Evolutionary conservation across 345 rosid genomes (phyloP), one percentile per base, ranked within the genome.

Genomic region (Alliaria petiolata): DNA sequence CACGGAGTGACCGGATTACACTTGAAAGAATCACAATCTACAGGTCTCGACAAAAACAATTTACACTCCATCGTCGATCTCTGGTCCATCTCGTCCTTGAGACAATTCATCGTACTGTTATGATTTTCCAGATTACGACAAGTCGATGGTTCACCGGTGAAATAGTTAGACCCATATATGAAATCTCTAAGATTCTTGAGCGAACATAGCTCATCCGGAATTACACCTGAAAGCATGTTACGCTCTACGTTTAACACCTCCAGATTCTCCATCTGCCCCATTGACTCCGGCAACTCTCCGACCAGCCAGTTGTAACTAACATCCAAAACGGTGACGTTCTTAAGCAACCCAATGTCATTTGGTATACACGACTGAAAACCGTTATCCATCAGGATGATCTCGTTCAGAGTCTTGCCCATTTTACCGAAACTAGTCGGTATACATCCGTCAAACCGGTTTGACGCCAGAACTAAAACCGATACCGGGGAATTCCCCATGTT

Each of bases 401-500:
- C 96, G 12, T 85, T 81, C 6, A 93, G 50, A 4, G 96, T 90
- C 33, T 65, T 77, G 0, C 86, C 86, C 97, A 93, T 93, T 51
- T 86, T 88, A 0, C 76, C 77, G 0, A 93, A 57, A 77, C 90
- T 88, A 17, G 60, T 33, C 1, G 98, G 97, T 13, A 93, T 6
- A 74, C 98, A 89, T 50, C 95, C 98, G 0, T 68, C 87, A 20
- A 89, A 86, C 44, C 70, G 65, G 66, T 90, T 93, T 52, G 87
- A 81, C 0, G 93, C 90, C 1, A 93, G 64, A 36, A 88, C 93
- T 19, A 90, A 35, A 26, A 85, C 93, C 3, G 98, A 88, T 2
- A 78, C 97, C 0, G 93, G 90, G 0, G 96, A 90, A 70, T 85
- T 88, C 0, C 97, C 92, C 13, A 88, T 65, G 74, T 87, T 93